Evolutionary conservation across 2,329 filamentous ascomycete genomes (phyloP).

Genomic region (Pseudogymnoascus sp.): DNA sequence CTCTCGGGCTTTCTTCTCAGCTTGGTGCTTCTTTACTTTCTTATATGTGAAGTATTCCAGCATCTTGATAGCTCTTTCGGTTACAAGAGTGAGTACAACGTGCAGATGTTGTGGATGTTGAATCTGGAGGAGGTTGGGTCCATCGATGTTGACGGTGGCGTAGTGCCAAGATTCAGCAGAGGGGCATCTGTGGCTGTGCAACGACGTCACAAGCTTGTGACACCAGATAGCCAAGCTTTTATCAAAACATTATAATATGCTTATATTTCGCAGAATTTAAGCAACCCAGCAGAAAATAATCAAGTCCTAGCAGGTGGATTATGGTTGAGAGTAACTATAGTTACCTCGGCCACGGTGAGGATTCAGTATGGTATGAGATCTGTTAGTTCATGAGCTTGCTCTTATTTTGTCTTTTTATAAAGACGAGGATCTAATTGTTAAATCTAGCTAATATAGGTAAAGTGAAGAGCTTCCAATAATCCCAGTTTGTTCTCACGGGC

Average conservation of each 20-base stretch:
- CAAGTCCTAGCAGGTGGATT: not conserved
- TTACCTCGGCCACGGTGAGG: not conserved
- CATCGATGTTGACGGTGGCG: not conserved
- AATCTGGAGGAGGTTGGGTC: not conserved
- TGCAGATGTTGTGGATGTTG: not conserved
- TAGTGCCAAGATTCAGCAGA: not conserved
- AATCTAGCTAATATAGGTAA: not conserved
- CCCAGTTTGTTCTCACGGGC: not conserved
- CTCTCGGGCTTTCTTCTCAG: constrained; percentile 34
- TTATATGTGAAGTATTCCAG: constrained; percentile 55
- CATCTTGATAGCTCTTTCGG: constrained; percentile 34
- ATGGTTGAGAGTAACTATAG: not conserved
- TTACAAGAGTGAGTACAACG: not conserved
- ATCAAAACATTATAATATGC: not conserved
- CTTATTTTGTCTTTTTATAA: not conserved
- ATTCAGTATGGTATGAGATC: not conserved
- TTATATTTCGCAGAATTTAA: not conserved
- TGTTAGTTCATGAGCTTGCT: not conserved
- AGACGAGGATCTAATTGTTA: not conserved
- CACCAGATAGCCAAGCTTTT: not conserved
- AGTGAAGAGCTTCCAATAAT: not conserved
- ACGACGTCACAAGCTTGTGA: constrained; percentile 6
- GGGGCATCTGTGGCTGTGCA: constrained; percentile 2
- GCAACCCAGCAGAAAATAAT: not conserved
- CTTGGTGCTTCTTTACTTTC: constrained; percentile 53